Conservation (phyloP, 305 asterid species). For the Caryopteris hybrid region DNA sequence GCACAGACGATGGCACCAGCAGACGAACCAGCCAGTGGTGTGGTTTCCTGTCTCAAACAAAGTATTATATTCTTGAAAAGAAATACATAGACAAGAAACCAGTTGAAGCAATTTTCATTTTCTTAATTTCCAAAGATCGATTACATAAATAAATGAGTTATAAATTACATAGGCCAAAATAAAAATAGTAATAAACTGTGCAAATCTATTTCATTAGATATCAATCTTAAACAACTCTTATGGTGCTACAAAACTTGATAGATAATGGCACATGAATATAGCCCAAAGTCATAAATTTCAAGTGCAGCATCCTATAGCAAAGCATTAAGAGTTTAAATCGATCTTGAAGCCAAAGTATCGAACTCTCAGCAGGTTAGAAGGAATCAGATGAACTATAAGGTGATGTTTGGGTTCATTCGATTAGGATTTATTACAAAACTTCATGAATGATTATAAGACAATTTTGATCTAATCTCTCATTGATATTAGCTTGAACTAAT, state of each 20-base stretch:
- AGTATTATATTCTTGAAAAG: background rate
- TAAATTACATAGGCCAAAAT: too few relatives aligned
- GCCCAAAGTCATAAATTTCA: background rate
- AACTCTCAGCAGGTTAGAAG: background rate
- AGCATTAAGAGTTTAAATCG: background rate
- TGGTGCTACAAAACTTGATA: background rate
- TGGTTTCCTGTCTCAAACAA: conserved; percentile 59
- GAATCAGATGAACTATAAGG: background rate
- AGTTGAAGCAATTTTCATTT: background rate
- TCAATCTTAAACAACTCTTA: background rate
- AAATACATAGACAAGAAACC: background rate
- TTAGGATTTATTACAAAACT: background rate
- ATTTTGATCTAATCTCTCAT: background rate
- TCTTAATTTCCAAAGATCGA: background rate
- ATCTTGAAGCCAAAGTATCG: background rate
- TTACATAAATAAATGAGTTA: too few relatives aligned
- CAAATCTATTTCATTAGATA: too few relatives aligned
- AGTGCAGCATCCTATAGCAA: background rate
- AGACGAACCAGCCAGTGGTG: conserved; percentile 94
- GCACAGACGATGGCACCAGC: conserved; percentile 98
- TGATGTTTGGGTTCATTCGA: background rate
- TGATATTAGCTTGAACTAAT: background rate
- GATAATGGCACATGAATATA: background rate
- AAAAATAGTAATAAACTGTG: too few relatives aligned
- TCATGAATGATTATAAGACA: background rate